Percentiles rank a stretch among this genome's conserved stretches.
Evolutionary conservation across 148 eudicot species (phyloP).

Genomic region (Nepenthes gracilis): DNA sequence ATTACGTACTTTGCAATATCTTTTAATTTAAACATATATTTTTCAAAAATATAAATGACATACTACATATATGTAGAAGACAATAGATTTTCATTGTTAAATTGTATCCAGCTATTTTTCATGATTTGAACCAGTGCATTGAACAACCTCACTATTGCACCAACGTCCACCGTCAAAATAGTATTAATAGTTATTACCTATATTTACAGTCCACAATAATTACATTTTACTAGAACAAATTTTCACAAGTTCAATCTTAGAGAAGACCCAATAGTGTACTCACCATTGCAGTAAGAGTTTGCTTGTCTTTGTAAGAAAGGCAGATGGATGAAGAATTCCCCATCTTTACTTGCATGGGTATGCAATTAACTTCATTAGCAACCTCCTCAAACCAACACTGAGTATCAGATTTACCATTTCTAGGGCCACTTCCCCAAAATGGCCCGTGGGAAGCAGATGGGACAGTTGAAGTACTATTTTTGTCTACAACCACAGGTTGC

Average conservation of each 20-base stretch:
- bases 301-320: constrained; percentile 4
- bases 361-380: constrained; percentile 13
- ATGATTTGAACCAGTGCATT: no score
- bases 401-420: constrained; percentile 10
- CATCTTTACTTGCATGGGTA: constrained; percentile 8
- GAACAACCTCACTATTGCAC: no score
- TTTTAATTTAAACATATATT: no score
- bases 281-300: constrained; percentile 18
- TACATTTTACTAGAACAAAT: not conserved
- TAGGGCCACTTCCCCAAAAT: constrained; percentile 6
- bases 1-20: no score
- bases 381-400: constrained; percentile 9
- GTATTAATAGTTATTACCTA: no score
- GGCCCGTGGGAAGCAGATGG: constrained; percentile 17
- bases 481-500: constrained; percentile 13
- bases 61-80: no score
- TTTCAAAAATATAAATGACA: no score
- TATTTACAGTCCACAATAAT: no score
- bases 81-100: no score
- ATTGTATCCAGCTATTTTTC: no score
- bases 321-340: constrained; percentile 9
- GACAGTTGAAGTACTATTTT: constrained; percentile 2
- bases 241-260: not conserved
- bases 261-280: not conserved
- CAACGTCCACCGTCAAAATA: no score